phyloP scores from a whole-genome alignment of 108 stramenopile species.

The Conticribra guillardii region DNA sequence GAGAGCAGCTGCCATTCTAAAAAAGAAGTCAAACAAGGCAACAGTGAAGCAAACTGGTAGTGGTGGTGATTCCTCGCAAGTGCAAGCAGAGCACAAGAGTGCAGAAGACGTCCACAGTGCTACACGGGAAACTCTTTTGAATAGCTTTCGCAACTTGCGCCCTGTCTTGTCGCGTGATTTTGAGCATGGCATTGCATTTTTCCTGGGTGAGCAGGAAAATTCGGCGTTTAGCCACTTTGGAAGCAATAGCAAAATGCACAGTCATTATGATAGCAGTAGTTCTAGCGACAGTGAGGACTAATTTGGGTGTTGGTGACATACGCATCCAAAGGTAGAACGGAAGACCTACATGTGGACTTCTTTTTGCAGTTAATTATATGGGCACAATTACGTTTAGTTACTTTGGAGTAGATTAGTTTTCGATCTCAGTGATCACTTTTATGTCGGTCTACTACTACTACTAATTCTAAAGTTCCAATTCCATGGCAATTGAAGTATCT shows the following conservation, averaged over 20 bases:
- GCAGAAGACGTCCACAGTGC: slow-evolving; percentile 21
- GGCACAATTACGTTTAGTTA: no score
- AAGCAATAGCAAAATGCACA: slow-evolving; percentile 7
- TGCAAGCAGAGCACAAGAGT: slow-evolving; percentile 17
- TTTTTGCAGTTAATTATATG: background rate
- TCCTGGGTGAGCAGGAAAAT: slow-evolving; percentile 45
- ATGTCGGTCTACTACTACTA: no score
- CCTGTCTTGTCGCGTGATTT: slow-evolving; percentile 68
- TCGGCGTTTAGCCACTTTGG: slow-evolving; percentile 13
- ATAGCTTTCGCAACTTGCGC: slow-evolving; percentile 62
- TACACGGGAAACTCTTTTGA: slow-evolving; percentile 56
- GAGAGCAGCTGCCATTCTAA: slow-evolving; percentile 60
- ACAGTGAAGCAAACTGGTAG: no score
- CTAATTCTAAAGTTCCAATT: no score
- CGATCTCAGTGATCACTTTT: no score
- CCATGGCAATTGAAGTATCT: background rate
- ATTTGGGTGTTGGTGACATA: background rate
- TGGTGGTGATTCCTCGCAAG: slow-evolving; percentile 29
- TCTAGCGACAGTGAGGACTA: slow-evolving; percentile 64
- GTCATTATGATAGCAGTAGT: slow-evolving; percentile 70
- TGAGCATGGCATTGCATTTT: slow-evolving; percentile 61
- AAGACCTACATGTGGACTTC: background rate
- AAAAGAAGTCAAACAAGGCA: slow-evolving; percentile 46
- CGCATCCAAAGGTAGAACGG: background rate
- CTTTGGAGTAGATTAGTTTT: no score